Evolutionary conservation across 257 asterid genomes (phyloP).

Genomic region (Penstemon barbatus): DNA sequence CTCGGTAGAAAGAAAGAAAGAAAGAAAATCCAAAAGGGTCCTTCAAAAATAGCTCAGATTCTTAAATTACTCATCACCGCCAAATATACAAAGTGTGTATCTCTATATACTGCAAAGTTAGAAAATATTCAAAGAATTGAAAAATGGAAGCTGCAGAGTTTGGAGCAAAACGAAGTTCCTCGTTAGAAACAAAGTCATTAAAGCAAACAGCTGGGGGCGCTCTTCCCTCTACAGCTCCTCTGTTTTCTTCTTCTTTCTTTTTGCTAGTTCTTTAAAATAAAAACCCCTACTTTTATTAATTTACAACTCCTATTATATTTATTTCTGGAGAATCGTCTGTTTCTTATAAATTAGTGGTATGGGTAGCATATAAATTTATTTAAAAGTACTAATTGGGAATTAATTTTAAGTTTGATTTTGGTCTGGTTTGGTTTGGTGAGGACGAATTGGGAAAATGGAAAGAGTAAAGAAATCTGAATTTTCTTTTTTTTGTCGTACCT

Average conservation of each 20-base stretch:
- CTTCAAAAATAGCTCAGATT: constrained; percentile 37
- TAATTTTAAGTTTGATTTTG: not conserved
- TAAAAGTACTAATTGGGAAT: not conserved
- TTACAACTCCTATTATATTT: not conserved
- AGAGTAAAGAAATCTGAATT: not conserved
- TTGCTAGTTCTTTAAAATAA: constrained; percentile 2
- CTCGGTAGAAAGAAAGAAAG: constrained; percentile 26
- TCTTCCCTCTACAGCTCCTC: constrained; percentile 24
- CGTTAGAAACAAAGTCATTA: constrained; percentile 46
- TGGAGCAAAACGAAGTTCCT: constrained; percentile 34
- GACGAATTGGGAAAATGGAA: not conserved
- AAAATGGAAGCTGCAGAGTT: constrained; percentile 19
- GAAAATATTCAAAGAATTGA: constrained; percentile 16
- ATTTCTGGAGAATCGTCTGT: not conserved
- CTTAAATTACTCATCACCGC: constrained; percentile 31
- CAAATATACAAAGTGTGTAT: not conserved
- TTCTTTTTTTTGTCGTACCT: not conserved
- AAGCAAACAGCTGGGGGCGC: constrained; percentile 46
- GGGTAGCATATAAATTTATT: too few species aligned
- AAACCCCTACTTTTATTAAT: not conserved
- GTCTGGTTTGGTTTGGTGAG: not conserved
- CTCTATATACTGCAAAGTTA: constrained; percentile 11
- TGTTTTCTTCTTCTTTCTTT: constrained; percentile 11
- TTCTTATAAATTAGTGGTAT: not conserved
- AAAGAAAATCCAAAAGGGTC: constrained; percentile 30